Base-by-base conservation (phyloP, 2,329 filamentous ascomycete species). In the Pseudocercospora musae region DNA sequence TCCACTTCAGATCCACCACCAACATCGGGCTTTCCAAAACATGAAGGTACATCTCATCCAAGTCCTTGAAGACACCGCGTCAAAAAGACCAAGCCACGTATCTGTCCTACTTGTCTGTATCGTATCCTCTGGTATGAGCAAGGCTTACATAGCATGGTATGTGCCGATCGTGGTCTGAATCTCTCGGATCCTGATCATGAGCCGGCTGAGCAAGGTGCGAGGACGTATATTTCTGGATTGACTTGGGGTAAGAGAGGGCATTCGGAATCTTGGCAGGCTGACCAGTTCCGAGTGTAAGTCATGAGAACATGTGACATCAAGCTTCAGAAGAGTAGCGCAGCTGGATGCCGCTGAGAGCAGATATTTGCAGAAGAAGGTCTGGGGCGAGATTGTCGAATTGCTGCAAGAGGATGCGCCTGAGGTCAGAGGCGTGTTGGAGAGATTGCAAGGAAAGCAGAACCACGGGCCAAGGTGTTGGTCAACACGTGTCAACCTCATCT, bases 401-500 rank as follows among this genome's bases (percentile, higher is more conserved):
- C 13, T 48, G 18, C 18, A 13, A 25, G 13, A 15, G 21, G 44
- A 48, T 15, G 44, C 23, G 21, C 1, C 44, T 20, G 44, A 23
- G 44, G 44, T 48, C 20, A 48, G 21, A 25, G 44, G 9, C 13
- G 10, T 48, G 7, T 21, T 48, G 44, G 18, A 9, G 20, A 48
- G 20, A 15, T 23, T 48, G 44, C 44, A 48, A 15, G 3, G 7
- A 23, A 25, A 6, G 18, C 44, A 48, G 13, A 11, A 13, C 9
- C 7, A 18, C 44, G 2, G 1, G 9, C 13, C 23, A 13, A 21
- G 44, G 18, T n/a, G 11, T 10, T 20, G n/a, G 5, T n/a, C 4
- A 52, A n/a, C 10, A 10, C 1, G 4, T 15, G 4, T 40, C 15
- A 9, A 52, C 21, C n/a, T 69, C 64, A 95, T 71, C 89, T 84